phyloP scores from a whole-genome alignment of 192 early-diverging fungal genomes.

The Dissophora globulifera region DNA sequence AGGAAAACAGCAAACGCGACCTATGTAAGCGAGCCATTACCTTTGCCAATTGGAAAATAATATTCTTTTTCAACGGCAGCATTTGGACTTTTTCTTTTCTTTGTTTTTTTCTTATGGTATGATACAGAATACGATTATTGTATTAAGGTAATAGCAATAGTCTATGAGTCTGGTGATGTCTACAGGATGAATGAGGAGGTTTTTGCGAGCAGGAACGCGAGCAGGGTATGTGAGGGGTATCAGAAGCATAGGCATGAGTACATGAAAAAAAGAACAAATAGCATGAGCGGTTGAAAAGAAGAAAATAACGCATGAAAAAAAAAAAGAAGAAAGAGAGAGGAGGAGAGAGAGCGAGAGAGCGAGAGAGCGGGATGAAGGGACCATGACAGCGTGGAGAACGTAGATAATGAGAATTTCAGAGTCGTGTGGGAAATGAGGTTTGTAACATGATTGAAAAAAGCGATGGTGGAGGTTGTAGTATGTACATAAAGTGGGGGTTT shows the following conservation, averaged over 20 bases:
- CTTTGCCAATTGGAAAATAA: no score
- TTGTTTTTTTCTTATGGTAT: background rate
- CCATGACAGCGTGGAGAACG: background rate
- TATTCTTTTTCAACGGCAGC: no score
- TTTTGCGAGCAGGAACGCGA: background rate
- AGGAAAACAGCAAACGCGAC: background rate
- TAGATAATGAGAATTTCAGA: background rate
- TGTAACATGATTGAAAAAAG: background rate
- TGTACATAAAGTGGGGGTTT: conserved; percentile 7
- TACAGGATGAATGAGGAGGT: background rate
- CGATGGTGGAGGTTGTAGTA: background rate
- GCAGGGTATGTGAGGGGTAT: background rate
- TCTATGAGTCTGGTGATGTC: no score
- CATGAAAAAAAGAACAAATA: background rate
- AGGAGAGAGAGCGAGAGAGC: background rate
- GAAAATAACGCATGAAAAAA: background rate
- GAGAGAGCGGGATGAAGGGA: background rate
- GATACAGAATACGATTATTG: conserved; percentile 10
- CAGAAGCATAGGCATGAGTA: background rate
- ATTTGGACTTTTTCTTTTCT: no score
- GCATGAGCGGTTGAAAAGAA: background rate
- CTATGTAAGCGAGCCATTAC: background rate
- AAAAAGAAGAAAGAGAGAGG: background rate
- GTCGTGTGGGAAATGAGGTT: background rate
- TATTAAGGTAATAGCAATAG: background rate